Conservation (phyloP, 768 basidiomycete species). For the Boletus bicolor region DNA sequence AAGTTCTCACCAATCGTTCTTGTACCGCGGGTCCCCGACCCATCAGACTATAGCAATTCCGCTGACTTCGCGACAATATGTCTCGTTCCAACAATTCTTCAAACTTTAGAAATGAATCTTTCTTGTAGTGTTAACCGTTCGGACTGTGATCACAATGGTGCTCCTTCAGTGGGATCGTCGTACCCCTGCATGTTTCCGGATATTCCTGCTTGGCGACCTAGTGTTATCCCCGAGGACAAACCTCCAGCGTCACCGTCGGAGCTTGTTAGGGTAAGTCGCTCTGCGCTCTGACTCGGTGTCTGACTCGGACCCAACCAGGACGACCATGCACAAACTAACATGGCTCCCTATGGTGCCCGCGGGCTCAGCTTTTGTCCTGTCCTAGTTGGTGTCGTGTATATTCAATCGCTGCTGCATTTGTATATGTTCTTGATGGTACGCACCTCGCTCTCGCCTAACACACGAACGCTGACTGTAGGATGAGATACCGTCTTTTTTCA, state of each 20-base stretch:
- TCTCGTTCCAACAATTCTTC: slow-evolving; percentile 4
- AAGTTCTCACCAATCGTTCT: neutral
- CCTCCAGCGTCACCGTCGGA: neutral
- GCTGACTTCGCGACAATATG: slow-evolving; percentile 2
- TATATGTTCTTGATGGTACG: slow-evolving; percentile 26
- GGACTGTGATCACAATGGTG: neutral
- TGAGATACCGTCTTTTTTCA: slow-evolving; percentile 17
- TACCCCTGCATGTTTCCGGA: slow-evolving; percentile 2
- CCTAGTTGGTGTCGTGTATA: slow-evolving; percentile 10
- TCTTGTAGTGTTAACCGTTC: slow-evolving; percentile 1
- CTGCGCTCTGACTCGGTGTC: neutral
- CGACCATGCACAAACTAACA: neutral
- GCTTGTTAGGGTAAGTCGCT: neutral
- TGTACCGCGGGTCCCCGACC: neutral
- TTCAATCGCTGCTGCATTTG: slow-evolving; percentile 15
- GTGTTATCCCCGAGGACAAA: neutral
- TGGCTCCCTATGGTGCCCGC: slow-evolving; percentile 5
- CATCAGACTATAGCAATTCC: neutral
- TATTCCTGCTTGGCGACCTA: neutral
- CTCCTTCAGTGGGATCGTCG: neutral
- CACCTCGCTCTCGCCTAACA: neutral
- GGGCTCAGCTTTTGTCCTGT: slow-evolving; percentile 24
- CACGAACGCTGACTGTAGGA: neutral
- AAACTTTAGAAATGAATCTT: neutral
- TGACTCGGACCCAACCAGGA: slow-evolving; percentile 5